Base-by-base conservation (phyloP, 2,329 filamentous ascomycete species). In the Eutypella sp. region DNA sequence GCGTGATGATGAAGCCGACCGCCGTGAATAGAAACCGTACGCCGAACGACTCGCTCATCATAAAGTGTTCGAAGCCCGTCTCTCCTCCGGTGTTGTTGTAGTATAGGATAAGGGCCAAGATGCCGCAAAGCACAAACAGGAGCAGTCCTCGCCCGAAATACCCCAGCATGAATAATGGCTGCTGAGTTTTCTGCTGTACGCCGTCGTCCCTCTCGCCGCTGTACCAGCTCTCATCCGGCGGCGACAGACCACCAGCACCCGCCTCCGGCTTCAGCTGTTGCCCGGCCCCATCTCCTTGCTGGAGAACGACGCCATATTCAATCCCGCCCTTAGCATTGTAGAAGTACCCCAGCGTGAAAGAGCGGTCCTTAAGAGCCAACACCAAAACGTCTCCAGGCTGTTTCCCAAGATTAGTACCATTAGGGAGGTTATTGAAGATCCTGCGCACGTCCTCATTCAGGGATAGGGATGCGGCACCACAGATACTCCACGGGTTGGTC, bases 51-150 rank as follows among this genome's bases (percentile, higher is more conserved):
- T 69, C 58, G 29, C 61, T 60, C 43, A 65, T 61, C 63, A 73
- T 71, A 46, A 72, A 72, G 1, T 48, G 52, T 45, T 72, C 67
- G 27, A 72, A 73, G 4, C 54, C 49, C 2, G 63, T 64, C 36
- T 67, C 54, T 13, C 56, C 58, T 0, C 58, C 58, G 0, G 64
- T 67, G 31, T 54, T 61, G 36, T 65, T 57, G 46, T 70, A 71
- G 47, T 69, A 69, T 8, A 65, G 46, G 18, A 70, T 63, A 5
- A 70, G 37, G 5, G 55, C 51, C 25, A 68, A 46, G 13, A 67
- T 31, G 1, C 59, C 57, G 5, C 53, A 56, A 4, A 65, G 40
- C 2, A 65, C 47, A 2, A 61, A 38, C 19, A 65, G 34, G 23
- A 62, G 57, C 15, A 56, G 31, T 16, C 51, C 20, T 37, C 60